Base-by-base conservation (phyloP, 768 basidiomycete genomes). In the Hypholoma fasciculare region DNA sequence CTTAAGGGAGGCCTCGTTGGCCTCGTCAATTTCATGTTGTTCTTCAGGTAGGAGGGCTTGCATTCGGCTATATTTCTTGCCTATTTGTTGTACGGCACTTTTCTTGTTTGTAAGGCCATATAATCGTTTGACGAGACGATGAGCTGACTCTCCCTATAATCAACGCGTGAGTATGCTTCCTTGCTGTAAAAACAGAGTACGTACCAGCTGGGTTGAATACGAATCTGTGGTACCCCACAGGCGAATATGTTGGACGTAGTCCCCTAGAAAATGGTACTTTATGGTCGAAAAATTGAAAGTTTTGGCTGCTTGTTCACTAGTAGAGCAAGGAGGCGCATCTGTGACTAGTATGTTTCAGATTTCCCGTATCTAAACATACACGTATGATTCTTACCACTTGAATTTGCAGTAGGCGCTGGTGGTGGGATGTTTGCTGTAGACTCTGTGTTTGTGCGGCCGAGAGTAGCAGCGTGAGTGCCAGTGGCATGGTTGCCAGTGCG, bases 61-160 rank as follows among this genome's bases (percentile, higher is more conserved):
- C n/a, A 46, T 30, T 13, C 54, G 38, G 37, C 19, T 43, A 27
- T 61, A 57, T n/a, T 51, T 56, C 23, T 61, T 61, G 2, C 68
- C 16, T 37, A 81, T 77, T 17, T 76, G 74, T 0, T 48, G 17
- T 0, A 54, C 53, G n/a, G 67, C 62, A 9, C 69, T 49, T 7
- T 64, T 69, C 57, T 80, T 80, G 61, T 77, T 79, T 0, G 74
- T 77, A 0, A 64, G 37, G 17, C 54, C 56, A 43, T 79, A 82
- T 26, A 76, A 65, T 0, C 60, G 61, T 63, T 83, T 82, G 12
- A 76, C 65, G 0, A 65, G 58, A 0, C 67, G 61, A 54, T 82
- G 81, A 14, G 77, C 71, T 0, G 75, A 67, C 56, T 83, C 78
- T 0, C 77, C 76, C 78, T 81, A 17, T 40, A 14, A 51, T 17